A percentile compares a stretch with the other conserved stretches of the same genome.
Evolutionary conservation across 2,329 filamentous ascomycete genomes (phyloP).

Genomic region (Grosmannia serpens): DNA sequence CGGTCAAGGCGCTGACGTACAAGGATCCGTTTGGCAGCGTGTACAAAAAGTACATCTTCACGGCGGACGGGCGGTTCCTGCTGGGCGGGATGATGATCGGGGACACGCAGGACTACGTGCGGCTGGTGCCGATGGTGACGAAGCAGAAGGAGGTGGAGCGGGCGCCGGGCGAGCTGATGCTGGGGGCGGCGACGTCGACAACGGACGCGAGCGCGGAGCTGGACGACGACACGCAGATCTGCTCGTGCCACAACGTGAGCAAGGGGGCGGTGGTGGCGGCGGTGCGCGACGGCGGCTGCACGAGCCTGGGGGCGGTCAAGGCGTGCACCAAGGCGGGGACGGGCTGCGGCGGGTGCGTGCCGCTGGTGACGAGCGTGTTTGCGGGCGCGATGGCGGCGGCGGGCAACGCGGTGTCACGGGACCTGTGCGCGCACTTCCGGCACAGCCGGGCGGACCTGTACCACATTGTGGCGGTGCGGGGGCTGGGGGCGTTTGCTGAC

Average conservation of each 20-base stretch:
- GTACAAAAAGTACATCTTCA: conserved; percentile 93
- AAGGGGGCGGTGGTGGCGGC: conserved; percentile 66
- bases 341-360: conserved; percentile 83
- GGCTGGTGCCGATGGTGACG: conserved; percentile 78
- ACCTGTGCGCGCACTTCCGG: conserved; percentile 69
- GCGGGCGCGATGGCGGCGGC: conserved; percentile 76
- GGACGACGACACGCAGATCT: conserved; percentile 72
- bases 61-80: conserved; percentile 76
- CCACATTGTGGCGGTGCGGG: conserved; percentile 76
- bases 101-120: conserved; percentile 82
- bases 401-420: conserved; percentile 79
- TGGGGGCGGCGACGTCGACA: conserved; percentile 61
- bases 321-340: conserved; percentile 86
- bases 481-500: conserved; percentile 56
- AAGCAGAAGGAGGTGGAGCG: conserved; percentile 68
- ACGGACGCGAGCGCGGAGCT: conserved; percentile 71
- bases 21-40: conserved; percentile 79
- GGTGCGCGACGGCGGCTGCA: conserved; percentile 70
- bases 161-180: conserved; percentile 70
- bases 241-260: conserved; percentile 85
- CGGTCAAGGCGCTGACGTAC: conserved; percentile 77
- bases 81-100: conserved; percentile 98
- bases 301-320: conserved; percentile 72
- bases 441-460: conserved; percentile 82
- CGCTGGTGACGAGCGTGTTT: conserved; percentile 80